These are phyloP conservation scores for Linderina pennispora DNA, from an alignment of 192 early-diverging fungal species.

Conservation along the genomic window DNA sequence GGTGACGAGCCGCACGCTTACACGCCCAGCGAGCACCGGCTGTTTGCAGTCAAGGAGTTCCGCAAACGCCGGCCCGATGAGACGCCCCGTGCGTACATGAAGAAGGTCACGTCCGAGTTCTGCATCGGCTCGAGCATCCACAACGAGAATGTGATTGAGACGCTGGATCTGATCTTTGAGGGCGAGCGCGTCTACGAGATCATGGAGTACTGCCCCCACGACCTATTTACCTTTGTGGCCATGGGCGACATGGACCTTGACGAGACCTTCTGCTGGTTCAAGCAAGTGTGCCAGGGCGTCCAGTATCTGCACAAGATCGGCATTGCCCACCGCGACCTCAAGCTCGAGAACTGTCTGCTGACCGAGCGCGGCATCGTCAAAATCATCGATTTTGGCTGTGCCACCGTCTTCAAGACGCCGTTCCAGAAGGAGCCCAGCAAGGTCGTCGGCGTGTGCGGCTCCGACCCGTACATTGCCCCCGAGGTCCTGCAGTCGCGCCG, in stretches of 20 bases:
- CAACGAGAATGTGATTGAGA: slow-evolving; percentile 75
- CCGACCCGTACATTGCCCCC: slow-evolving; percentile 93
- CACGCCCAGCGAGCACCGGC: slow-evolving; percentile 50
- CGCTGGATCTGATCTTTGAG: slow-evolving; percentile 68
- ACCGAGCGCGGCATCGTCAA: slow-evolving; percentile 72
- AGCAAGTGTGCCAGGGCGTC: slow-evolving; percentile 77
- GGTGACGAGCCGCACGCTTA: slow-evolving; percentile 31
- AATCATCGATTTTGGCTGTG: slow-evolving; percentile 95
- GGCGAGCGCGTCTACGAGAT: slow-evolving; percentile 62
- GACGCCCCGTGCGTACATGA: slow-evolving; percentile 66
- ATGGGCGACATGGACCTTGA: slow-evolving; percentile 64
- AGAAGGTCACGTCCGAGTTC: slow-evolving; percentile 80
- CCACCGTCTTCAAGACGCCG: slow-evolving; percentile 79
- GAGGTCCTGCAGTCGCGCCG: slow-evolving; percentile 64
- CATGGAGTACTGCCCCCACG: slow-evolving; percentile 90
- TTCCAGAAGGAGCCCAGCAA: slow-evolving; percentile 61
- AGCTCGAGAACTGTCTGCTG: slow-evolving; percentile 84
- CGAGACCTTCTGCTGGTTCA: slow-evolving; percentile 85
- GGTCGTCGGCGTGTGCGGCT: slow-evolving; percentile 75
- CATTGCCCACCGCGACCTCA: slow-evolving; percentile 91
- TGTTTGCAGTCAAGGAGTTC: slow-evolving; percentile 78
- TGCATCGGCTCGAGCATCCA: slow-evolving; percentile 71
- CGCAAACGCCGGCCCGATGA: slow-evolving; percentile 59
- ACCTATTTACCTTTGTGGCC: slow-evolving; percentile 79
- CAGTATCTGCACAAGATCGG: slow-evolving; percentile 84